Evolutionary conservation across 2,329 filamentous ascomycete species (phyloP).

Genomic region (Amphichorda felina): DNA sequence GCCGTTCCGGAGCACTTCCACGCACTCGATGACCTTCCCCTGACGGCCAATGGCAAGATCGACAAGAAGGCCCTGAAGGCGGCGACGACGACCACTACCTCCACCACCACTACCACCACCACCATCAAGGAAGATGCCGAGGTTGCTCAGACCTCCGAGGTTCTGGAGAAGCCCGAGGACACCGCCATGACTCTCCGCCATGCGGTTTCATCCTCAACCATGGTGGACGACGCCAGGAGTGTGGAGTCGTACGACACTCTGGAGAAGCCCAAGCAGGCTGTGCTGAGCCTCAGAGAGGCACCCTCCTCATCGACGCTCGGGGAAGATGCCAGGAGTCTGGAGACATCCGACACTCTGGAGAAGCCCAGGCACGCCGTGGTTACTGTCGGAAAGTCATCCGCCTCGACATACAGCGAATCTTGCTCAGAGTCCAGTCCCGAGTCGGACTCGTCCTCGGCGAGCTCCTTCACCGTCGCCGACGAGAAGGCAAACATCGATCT

Average conservation of each 20-base stretch:
- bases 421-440: too few species aligned
- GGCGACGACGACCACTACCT: background rate
- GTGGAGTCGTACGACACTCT: too few species aligned
- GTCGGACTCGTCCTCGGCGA: background rate
- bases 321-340: too few species aligned
- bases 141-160: background rate
- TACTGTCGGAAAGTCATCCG: background rate
- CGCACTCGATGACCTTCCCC: constrained; percentile 20
- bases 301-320: too few species aligned
- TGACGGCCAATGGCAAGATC: constrained; percentile 38
- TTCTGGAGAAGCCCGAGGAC: too few species aligned
- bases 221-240: too few species aligned
- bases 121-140: background rate
- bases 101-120: background rate
- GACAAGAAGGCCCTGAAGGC: constrained; percentile 20
- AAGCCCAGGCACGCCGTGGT: background rate
- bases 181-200: too few species aligned
- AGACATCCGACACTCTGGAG: too few species aligned
- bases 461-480: background rate
- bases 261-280: too few species aligned
- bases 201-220: too few species aligned
- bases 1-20: constrained; percentile 29
- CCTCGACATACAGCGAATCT: too few species aligned
- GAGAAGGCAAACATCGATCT: constrained; percentile 9
- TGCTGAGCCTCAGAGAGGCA: too few species aligned